Base-by-base conservation (phyloP, 2,329 filamentous ascomycete species). In the Neopestalotiopsis rosae region DNA sequence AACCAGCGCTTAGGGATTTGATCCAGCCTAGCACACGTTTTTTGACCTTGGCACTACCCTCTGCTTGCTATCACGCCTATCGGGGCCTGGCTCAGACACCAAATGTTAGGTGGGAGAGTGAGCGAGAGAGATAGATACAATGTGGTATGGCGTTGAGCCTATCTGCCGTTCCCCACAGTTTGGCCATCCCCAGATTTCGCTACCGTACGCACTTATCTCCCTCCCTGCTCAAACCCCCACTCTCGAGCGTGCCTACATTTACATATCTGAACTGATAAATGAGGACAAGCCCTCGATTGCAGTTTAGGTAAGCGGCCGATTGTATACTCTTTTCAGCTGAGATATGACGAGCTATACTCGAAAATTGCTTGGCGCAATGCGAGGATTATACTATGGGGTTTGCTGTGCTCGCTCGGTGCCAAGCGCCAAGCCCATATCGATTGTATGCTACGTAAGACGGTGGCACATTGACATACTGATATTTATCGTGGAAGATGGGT, bases 31-130 rank as follows among this genome's bases (percentile, higher is more conserved):
- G 45, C 24, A 62, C n/a, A 40, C 17, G 14, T 34, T 28, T 17
- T 17, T 28, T 28, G 24, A 6, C 30, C 12, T 38, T 30, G n/a
- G 24, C 57, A 59, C 57, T 59, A 28, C 24, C 40, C 34, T 40
- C n/a, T 5, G 59, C 59, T 62, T 5, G 59, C 59, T 62, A 62
- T 62, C 59, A 62, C 59, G 32, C 59, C 59, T 62, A 62, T 40
- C 34, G 20, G 24, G 24, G 24, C 24, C 17, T 38, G 6, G n/a
- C 30, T 34, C 24, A 28, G 34, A 14, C 9, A 2, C 30, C 58
- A 61, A 32, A 30, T 34, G 59, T 9, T 20, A 34, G n/a, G 30
- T 40, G 57, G 24, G 24, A 59, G 24, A 28, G 24, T 28, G 24
- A 28, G 34, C 10, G 10, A 38, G 34, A 10, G 34, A 38, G 24